Evolutionary conservation across 768 basidiomycete species (phyloP), one percentile per base, ranked within the genome.

Genomic region (Heimioporus sp.): DNA sequence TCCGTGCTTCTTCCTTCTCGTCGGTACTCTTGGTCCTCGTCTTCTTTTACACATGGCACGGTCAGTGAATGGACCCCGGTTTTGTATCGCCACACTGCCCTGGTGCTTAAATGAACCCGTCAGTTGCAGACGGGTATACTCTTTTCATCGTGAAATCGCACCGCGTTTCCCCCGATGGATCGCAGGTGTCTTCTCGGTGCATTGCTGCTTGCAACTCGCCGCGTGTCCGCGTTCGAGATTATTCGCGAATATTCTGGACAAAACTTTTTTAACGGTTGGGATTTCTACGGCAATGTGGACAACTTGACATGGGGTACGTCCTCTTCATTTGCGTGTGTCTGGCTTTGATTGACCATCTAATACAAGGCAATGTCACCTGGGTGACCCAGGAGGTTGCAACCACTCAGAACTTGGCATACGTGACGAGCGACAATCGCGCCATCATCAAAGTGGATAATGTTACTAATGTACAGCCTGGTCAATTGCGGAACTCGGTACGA

Each of bases 381-480:
- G 71, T 83, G 16, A 75, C 77, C 57, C 63, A 72, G 48, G 65
- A 72, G 2, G 70, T 72, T 19, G 85, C 85, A 1, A 65, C 68
- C 11, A 63, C 72, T 8, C 72, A 79, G 53, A 61, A 73, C 1
- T 72, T 91, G 17, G 81, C 82, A 5, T 88, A 79, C 59, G 65
- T 87, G 56, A 84, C 86, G 55, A 59, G 60, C 39, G 76, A 76
- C 1, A 83, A 86, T 8, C 80, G 85, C 49, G 85, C 83, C 6
- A 76, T 93, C 54, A 72, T 93, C 44, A 82, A 78, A 59, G 89
- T 92, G 7, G 90, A 92, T 73, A 89, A 90, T 61, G 68, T 70
- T 9, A 81, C 81, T 11, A 75, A 75, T 41, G 77, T 90, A 1
- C 67, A 73, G 15, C 67, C 65, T 21, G 76, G 77, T 49, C 60